A percentile compares a stretch with the other conserved stretches of the same genome.
phyloP scores from a whole-genome alignment of 257 asterid genomes.

The Ocimum tenuiflorum region DNA sequence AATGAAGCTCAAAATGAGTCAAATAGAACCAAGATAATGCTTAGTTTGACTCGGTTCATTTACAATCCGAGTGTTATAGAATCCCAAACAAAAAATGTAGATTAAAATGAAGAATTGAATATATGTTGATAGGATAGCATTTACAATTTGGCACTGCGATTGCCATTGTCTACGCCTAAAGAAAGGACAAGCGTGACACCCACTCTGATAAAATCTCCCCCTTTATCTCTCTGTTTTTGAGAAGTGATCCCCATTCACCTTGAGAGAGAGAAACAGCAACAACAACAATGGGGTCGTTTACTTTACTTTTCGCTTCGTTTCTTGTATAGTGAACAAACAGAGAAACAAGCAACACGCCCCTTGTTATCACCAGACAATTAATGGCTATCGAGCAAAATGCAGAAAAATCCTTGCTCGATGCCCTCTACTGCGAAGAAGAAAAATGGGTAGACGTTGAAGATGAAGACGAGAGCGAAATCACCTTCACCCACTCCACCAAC shows the following conservation, averaged over 20 bases:
- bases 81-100: too few relatives aligned
- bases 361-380: constrained; percentile 22
- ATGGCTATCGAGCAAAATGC: constrained; percentile 46
- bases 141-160: too few relatives aligned
- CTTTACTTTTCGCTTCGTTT: constrained; percentile 30
- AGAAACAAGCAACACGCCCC: constrained; percentile 3
- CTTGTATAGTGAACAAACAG: constrained; percentile 39
- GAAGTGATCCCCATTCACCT: constrained; percentile 36
- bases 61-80: too few relatives aligned
- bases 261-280: constrained; percentile 27
- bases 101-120: too few relatives aligned
- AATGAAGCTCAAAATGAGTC: too few relatives aligned
- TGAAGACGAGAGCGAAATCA: constrained; percentile 14
- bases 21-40: too few relatives aligned
- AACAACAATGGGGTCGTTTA: constrained; percentile 13
- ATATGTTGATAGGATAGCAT: too few relatives aligned
- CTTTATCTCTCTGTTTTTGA: constrained; percentile 48
- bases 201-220: constrained; percentile 56
- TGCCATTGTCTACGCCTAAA: constrained; percentile 23
- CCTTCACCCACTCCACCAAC: neutral
- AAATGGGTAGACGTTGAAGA: constrained; percentile 37
- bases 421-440: constrained; percentile 51
- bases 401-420: constrained; percentile 31
- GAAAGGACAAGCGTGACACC: constrained; percentile 87
- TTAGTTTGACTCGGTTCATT: too few relatives aligned